Evolutionary conservation across 2,329 filamentous ascomycete species (phyloP).

Genomic region (Harringtonia aguacate): DNA sequence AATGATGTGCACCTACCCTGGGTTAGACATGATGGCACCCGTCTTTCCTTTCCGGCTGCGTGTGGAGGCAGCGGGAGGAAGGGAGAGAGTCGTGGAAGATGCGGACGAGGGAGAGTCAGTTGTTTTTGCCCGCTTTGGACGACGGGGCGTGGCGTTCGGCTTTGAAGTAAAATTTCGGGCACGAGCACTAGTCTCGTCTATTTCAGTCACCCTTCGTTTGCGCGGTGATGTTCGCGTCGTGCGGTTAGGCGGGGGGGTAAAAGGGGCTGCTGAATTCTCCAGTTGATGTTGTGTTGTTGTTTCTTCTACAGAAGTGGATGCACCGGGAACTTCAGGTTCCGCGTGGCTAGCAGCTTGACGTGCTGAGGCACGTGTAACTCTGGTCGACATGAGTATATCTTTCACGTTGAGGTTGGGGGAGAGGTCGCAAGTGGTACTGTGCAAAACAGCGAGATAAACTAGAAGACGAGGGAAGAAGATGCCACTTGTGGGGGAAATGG

Average conservation of each 20-base stretch:
- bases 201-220: conserved; percentile 63
- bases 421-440: too few relatives aligned
- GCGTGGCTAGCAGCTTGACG: conserved; percentile 67
- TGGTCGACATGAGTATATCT: conserved; percentile 78
- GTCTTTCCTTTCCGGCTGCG: conserved; percentile 52
- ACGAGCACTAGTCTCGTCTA: conserved; percentile 36
- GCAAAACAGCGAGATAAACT: not conserved
- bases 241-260: conserved; percentile 16
- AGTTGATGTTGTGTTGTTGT: conserved; percentile 15
- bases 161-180: conserved; percentile 16
- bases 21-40: conserved; percentile 59
- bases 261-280: not conserved
- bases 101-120: conserved; percentile 30
- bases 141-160: conserved; percentile 34
- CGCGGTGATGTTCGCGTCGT: conserved; percentile 40
- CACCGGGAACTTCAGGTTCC: conserved; percentile 32
- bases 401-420: conserved; percentile 8
- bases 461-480: not conserved
- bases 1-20: conserved; percentile 38
- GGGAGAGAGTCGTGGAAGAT: conserved; percentile 18
- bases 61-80: conserved; percentile 26
- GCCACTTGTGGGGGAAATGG: not conserved
- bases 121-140: conserved; percentile 58
- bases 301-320: conserved; percentile 26
- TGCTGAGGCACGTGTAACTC: conserved; percentile 91